Evolutionary conservation across 163 green algal species (phyloP), one percentile per base, ranked within the genome.

Genomic region (Chlamydomonas reinhardtii): DNA sequence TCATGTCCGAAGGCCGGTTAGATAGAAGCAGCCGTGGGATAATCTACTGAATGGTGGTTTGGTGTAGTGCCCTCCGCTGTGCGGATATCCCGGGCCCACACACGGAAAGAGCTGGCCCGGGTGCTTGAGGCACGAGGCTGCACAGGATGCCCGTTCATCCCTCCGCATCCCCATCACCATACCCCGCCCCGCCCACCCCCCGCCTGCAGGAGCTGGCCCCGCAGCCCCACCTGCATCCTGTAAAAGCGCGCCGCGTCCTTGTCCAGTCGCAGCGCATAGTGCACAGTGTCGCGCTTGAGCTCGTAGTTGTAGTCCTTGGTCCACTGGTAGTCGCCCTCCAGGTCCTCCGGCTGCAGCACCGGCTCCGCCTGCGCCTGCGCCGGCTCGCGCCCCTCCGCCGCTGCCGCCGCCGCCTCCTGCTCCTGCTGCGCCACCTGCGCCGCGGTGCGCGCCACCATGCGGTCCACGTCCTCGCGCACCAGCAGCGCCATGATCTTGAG

Each of bases 291-390:
- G 1, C 72, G 71, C 61, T 87, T 81, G 48, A 81, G 59, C 25
- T 87, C 82, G 71, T 87, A 87, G 61, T 87, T 87, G 82, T 87
- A 87, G 39, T 87, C 82, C 72, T 87, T 87, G 72, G 69, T 81
- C 82, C 82, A 87, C 62, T 87, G 72, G 72, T 87, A 87, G 29
- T 72, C 73, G 34, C 82, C 82, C 59, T 82, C 82, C 82, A 82
- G 70, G 59, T 87, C 81, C 34, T 85, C 79, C 54, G 69, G 65
- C 34, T 78, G 54, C 79, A 86, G 64, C 54, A 56, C 69, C n/a
- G 17, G 37, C 43, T 17, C 43, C 6, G 4, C 52, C 65, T 52
- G 14, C 78, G 20, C 32, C 52, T 15, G 54, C 12, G 20, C 68
- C 69, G 65, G n/a, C 56, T 54, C 80, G n/a, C 43, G 16, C 15